Base-by-base conservation (phyloP, 225 moss, liverwort and hornwort species). In the Straminergon stramineum region DNA sequence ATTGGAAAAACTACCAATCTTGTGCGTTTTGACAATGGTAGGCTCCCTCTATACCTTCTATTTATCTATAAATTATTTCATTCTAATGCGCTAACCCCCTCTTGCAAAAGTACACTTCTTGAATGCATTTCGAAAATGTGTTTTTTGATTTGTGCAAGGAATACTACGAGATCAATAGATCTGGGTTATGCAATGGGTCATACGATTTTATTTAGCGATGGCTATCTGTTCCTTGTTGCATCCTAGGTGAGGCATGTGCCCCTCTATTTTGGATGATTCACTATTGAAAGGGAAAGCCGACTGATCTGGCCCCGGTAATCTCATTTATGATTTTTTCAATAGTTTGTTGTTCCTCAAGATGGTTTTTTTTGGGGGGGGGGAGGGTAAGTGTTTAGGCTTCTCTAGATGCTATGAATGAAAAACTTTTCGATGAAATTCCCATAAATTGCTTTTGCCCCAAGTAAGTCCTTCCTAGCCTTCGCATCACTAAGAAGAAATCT, bases 361-460 rank as follows among this genome's bases (percentile, higher is more conserved):
- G 15, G 14, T 35, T 11, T 35, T 35, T 15, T 52, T 32, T 9
- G 48, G 48, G 48, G 77, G 55, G n/a, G n/a, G n/a, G n/a, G n/a
- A n/a, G n/a, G n/a, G n/a, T n/a, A n/a, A n/a, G n/a, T n/a, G 27
- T 81, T 45, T 92, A 96, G 94, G 96, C 94, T 80, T 99, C 99
- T 84, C 87, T 99, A 83, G 91, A 95, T 85, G 95, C 95, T 56
- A 88, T 99, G 67, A 99, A 99, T 87, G 90, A 95, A 79, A 93
- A 87, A 84, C 96, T 99, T 76, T 62, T 91, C 79, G 83, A 71
- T 48, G 78, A 81, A 68, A 89, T 99, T n/a, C 93, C 91, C 71
- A 96, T 97, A 57, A 91, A 96, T 88, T 93, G 96, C 76, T 99
- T 99, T 88, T 96, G 97, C 34, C 97, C 99, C 55, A 99, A 97